phyloP scores from a whole-genome alignment of 2,329 filamentous ascomycete genomes.

The Diaporthe citri region DNA sequence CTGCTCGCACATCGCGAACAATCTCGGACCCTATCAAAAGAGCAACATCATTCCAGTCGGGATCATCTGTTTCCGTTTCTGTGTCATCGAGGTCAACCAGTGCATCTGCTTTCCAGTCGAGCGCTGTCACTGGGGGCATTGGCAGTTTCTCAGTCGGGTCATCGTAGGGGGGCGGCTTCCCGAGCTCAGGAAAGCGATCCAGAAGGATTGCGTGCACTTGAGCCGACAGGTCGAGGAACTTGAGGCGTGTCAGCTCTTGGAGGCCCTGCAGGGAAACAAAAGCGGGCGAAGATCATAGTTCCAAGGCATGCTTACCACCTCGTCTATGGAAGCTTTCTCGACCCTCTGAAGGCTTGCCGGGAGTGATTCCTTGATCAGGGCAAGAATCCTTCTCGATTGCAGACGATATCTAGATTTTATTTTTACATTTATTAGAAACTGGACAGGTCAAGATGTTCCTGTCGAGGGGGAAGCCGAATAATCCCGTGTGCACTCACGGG shows the following conservation, averaged over 20 bases:
- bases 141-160: constrained; percentile 80
- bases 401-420: constrained; percentile 71
- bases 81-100: constrained; percentile 81
- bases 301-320: constrained; percentile 65
- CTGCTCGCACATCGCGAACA: constrained; percentile 78
- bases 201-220: constrained; percentile 83
- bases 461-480: neutral
- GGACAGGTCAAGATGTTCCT: neutral
- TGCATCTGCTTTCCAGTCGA: constrained; percentile 89
- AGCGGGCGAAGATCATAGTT: neutral
- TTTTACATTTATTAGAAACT: neutral
- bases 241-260: neutral
- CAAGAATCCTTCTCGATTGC: constrained; percentile 85
- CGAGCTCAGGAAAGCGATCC: constrained; percentile 81
- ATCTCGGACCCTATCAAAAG: constrained; percentile 92
- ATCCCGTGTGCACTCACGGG: constrained; percentile 57
- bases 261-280: neutral
- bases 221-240: constrained; percentile 88
- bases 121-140: constrained; percentile 73
- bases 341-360: constrained; percentile 76
- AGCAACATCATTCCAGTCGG: constrained; percentile 96
- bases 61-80: constrained; percentile 81
- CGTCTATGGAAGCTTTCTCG: constrained; percentile 95
- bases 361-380: constrained; percentile 80
- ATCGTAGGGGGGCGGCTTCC: constrained; percentile 76